A percentile compares a stretch with the other conserved stretches of the same genome.
These are phyloP conservation scores for Boletales sp. DNA, from an alignment of 768 basidiomycete species.

Conservation along the genomic window DNA sequence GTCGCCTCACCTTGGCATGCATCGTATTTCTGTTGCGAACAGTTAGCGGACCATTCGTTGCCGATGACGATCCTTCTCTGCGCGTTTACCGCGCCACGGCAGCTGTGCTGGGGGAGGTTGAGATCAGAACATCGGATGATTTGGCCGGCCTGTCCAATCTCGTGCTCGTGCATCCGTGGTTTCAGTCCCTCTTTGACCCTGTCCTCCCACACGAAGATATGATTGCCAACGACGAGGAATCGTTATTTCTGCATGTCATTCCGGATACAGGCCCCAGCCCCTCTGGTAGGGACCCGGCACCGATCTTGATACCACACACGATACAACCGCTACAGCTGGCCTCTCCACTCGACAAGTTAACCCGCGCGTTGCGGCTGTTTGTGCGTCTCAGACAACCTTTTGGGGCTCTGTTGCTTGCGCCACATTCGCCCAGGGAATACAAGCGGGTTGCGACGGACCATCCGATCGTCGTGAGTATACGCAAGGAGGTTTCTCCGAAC, in stretches of 20 bases:
- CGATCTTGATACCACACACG: background rate
- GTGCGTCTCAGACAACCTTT: constrained; percentile 15
- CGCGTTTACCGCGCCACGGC: constrained; percentile 14
- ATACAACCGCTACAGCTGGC: background rate
- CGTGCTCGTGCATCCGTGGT: constrained; percentile 20
- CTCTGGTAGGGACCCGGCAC: background rate
- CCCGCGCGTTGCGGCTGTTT: constrained; percentile 11
- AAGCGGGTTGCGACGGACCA: constrained; percentile 17
- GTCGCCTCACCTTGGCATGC: constrained; percentile 12
- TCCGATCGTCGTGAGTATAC: constrained; percentile 12
- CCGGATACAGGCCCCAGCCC: background rate
- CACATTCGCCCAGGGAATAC: constrained; percentile 9
- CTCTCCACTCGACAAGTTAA: constrained; percentile 13
- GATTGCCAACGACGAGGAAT: constrained; percentile 10
- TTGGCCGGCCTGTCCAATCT: constrained; percentile 4
- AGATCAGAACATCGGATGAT: constrained; percentile 12
- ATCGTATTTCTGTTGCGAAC: constrained; percentile 11
- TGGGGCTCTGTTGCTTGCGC: constrained; percentile 13
- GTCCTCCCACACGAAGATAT: constrained; percentile 18
- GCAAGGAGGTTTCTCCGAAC: constrained; percentile 4
- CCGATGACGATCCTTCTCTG: background rate
- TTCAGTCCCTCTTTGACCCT: constrained; percentile 12
- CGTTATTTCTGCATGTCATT: background rate
- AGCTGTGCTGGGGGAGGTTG: constrained; percentile 3
- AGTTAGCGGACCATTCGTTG: constrained; percentile 4